Percentiles rank a stretch among this genome's conserved stretches.
phyloP scores from a whole-genome alignment of 108 stramenopile species.

The Skeletonema tropicum region DNA sequence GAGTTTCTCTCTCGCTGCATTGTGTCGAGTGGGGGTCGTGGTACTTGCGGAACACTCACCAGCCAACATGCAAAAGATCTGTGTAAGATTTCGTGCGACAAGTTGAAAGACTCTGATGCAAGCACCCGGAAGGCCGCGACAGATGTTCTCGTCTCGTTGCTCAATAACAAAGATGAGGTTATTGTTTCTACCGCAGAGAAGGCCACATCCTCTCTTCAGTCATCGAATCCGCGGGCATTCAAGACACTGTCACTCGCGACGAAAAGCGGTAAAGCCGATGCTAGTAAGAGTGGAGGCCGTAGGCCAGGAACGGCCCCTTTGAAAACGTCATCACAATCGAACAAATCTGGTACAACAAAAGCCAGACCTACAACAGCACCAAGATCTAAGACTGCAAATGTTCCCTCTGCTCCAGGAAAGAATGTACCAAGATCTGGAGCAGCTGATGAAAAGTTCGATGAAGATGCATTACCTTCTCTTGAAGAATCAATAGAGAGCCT shows the following conservation, averaged over 20 bases:
- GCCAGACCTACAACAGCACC: not conserved
- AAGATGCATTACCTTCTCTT: slow-evolving; percentile 29
- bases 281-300: not conserved
- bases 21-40: slow-evolving; percentile 44
- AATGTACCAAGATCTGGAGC: slow-evolving; percentile 1
- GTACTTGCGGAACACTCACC: slow-evolving; percentile 58
- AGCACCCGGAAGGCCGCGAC: slow-evolving; percentile 68
- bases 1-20: slow-evolving; percentile 79
- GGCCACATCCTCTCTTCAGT: slow-evolving; percentile 50
- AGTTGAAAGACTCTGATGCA: slow-evolving; percentile 82
- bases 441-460: slow-evolving; percentile 13
- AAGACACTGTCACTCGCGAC: slow-evolving; percentile 56
- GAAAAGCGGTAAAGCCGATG: not conserved
- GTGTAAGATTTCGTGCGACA: slow-evolving; percentile 51
- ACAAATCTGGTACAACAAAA: not conserved
- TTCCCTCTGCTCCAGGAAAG: not conserved
- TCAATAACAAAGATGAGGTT: slow-evolving; percentile 44
- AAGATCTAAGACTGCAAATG: not conserved
- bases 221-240: slow-evolving; percentile 69
- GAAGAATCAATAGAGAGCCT: slow-evolving; percentile 64
- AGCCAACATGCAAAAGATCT: slow-evolving; percentile 39
- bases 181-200: slow-evolving; percentile 26
- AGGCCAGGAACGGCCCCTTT: slow-evolving; percentile 13
- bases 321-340: not conserved
- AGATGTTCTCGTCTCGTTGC: slow-evolving; percentile 55